These are phyloP conservation scores for Choricystis sp. DNA, from an alignment of 139 green algal genomes.

Conservation along the genomic window DNA sequence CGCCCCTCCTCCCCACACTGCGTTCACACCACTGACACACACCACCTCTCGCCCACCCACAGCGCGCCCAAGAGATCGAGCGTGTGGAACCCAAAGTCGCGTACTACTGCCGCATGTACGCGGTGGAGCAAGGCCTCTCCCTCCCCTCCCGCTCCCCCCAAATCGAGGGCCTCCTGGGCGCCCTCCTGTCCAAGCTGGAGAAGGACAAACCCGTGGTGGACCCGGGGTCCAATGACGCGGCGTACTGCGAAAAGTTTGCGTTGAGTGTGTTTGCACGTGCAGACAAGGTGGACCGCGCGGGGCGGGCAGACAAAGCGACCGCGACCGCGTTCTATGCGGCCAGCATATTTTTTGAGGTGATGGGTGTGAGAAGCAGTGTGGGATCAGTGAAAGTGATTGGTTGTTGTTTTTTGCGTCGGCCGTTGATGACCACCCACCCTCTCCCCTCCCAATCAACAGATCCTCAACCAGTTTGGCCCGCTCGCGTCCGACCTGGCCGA, in stretches of 20 bases:
- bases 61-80: conserved; percentile 19
- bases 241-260: conserved; percentile 53
- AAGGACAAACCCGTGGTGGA: conserved; percentile 30
- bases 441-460: conserved; percentile 14
- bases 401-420: neutral
- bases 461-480: conserved; percentile 51
- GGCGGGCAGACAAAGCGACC: conserved; percentile 41
- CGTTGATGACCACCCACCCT: neutral
- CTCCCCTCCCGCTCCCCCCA: conserved; percentile 29
- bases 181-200: conserved; percentile 31
- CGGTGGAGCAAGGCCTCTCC: conserved; percentile 48
- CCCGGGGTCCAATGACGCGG: conserved; percentile 18
- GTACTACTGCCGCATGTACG: conserved; percentile 64
- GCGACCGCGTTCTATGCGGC: conserved; percentile 71
- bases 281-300: conserved; percentile 46
- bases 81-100: conserved; percentile 47
- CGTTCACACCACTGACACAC: neutral
- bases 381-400: too few species aligned
- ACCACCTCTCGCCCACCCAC: conserved; percentile 2
- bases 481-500: conserved; percentile 45
- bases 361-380: neutral
- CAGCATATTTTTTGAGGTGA: conserved; percentile 70
- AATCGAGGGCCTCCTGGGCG: conserved; percentile 32
- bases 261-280: conserved; percentile 49
- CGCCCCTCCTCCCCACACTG: neutral